Evolutionary conservation across 495 filamentous ascomycete species (phyloP), one percentile per base, ranked within the genome.

Genomic region (Neurospora sp.): DNA sequence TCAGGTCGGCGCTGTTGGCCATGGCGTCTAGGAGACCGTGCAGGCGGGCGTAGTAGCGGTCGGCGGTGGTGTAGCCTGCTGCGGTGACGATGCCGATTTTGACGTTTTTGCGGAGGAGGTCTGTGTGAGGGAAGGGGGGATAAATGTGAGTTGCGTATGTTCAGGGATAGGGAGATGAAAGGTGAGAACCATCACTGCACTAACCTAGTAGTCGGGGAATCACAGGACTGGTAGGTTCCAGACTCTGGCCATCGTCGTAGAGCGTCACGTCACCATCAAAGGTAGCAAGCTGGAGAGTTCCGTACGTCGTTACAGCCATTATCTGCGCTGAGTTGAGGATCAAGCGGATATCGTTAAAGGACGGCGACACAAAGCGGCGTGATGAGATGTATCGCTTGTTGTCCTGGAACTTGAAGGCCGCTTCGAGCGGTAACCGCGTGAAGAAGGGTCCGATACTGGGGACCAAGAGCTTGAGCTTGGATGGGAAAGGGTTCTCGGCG

Each of bases 191-290:
- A 31, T 31, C 27, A 17, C 14, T 65, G 53, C 48, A 68, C 75
- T 22, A 71, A 83, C 85, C 84, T 16, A 97, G 80, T 48, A 99
- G 89, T 7, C 92, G 89, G 0, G 89, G 80, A 71, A 98, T 93
- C 14, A 97, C 91, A 0, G 93, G 91, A 80, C 90, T 96, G 22
- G 87, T 84, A 3, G 87, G 79, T 41, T 87, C 89, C 53, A 99
- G 85, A 73, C 88, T 92, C 75, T 93, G 84, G 12, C 95, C 96
- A 78, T 99, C 95, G 74, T 97, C 94, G 80, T 98, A 98, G 44
- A 99, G 88, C 7, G 96, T 99, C 14, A 99, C 94, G 77, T 99
- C 96, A 79, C 96, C 96, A 80, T 99, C 96, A 76, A 99, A 98
- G 16, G 96, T 99, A 68, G 97, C 89, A 4, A 99, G 89, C 74